Evolutionary conservation across 345 rosid species (phyloP).

Genomic region (Raphanus sativus): DNA sequence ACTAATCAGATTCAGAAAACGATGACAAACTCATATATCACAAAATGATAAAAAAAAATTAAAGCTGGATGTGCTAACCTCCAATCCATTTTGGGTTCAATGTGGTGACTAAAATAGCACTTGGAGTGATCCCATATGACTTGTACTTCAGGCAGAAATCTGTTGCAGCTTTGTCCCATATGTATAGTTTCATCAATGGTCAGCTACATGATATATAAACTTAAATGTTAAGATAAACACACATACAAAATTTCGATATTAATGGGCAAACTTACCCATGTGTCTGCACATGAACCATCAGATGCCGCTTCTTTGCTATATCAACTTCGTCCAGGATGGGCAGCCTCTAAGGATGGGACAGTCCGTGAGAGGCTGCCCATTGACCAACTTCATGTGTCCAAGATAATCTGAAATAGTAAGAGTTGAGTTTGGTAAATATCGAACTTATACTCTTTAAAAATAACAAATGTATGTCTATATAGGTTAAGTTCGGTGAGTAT

Average conservation of each 20-base stretch:
- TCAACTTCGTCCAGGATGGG: not conserved
- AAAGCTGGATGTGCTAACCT: not conserved
- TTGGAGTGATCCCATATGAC: not conserved
- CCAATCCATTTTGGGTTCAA: not conserved
- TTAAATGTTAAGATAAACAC: not conserved
- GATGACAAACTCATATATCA: not conserved
- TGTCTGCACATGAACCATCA: not conserved
- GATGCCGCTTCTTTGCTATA: not conserved
- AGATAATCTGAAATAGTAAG: not conserved
- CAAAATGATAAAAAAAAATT: not conserved
- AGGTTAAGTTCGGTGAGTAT: not conserved
- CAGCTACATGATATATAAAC: not conserved
- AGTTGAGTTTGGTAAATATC: not conserved
- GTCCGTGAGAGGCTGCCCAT: not conserved
- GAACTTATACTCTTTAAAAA: not conserved
- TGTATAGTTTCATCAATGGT: not conserved
- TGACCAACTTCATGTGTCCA: not conserved
- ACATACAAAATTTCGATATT: no score
- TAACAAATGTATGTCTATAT: not conserved
- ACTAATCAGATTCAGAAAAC: not conserved
- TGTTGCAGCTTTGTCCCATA: not conserved
- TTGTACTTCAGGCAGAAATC: not conserved
- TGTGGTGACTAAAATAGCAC: not conserved
- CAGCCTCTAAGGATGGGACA: not conserved
- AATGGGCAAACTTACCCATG: not conserved